Evolutionary conservation across 441 rosid species (phyloP), one percentile per base, ranked within the genome.

Genomic region (Populus hybrid): DNA sequence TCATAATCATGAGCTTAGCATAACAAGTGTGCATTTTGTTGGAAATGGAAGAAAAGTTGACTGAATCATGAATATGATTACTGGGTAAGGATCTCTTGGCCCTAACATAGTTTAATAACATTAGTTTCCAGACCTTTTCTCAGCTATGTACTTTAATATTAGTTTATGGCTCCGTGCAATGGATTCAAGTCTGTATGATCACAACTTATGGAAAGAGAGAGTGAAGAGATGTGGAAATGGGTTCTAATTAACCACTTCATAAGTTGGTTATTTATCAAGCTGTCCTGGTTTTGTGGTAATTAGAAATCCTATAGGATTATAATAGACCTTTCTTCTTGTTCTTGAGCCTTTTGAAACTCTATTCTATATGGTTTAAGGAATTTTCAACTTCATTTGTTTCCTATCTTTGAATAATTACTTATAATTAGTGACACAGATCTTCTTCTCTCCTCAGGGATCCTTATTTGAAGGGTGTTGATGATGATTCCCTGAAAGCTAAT

Each of bases 401-500:
- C 38, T 21, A 59, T 21, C 24, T 50, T 40, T 59, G 30, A 28
- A 68, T 38, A 38, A 10, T 14, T 32, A 6, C 71, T 68, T 18
- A 77, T 57, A 10, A 24, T 0, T 53, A 12, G 12, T 63, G 69
- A 34, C 35, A 20, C 28, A 20, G 1, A 0, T 8, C 50, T 73
- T 63, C 3, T 10, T 69, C 66, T 72, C 69, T 65, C 64, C 70
- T 53, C 76, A 86, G 92, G 92, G 89, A 90, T 89, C 90, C 94
- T 72, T 85, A 82, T 82, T 80, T 91, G 5, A 84, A 77, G 79
- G 91, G 91, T 59, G 86, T 86, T 82, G 87, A 90, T 87, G 53
- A 81, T 57, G 89, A 88, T 74, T 81, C 68, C 70, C 84, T 89
- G 80, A 88, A 87, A 85, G 84, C 86, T 73, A 88, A 92, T 82